A percentile compares a stretch with the other conserved stretches of the same genome.
These are phyloP conservation scores for Paraphoma sp. DNA, from an alignment of 2,329 filamentous ascomycete species.

Conservation along the genomic window DNA sequence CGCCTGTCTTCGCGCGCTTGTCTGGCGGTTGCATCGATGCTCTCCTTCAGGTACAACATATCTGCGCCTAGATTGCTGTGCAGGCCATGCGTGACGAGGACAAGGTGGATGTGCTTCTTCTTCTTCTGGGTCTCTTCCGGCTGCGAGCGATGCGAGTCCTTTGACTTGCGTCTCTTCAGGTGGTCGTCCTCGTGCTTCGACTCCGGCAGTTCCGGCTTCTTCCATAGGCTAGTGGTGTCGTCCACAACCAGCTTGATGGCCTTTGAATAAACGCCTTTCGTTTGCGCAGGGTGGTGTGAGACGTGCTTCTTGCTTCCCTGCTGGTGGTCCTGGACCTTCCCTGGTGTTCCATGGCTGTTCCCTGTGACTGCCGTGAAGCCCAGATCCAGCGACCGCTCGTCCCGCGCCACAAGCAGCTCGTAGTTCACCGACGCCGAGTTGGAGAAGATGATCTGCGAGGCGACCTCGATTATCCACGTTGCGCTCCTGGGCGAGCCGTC, in stretches of 20 bases:
- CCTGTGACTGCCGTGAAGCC: slow-evolving; percentile 65
- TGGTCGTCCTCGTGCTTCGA: slow-evolving; percentile 54
- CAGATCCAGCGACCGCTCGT: slow-evolving; percentile 80
- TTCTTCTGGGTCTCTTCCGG: slow-evolving; percentile 56
- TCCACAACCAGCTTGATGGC: slow-evolving; percentile 81
- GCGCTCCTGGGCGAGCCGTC: slow-evolving; percentile 60
- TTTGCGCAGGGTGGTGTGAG: slow-evolving; percentile 64
- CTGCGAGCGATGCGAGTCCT: slow-evolving; percentile 26
- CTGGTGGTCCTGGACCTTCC: slow-evolving; percentile 78
- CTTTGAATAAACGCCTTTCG: slow-evolving; percentile 81
- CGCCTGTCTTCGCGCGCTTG: slow-evolving; percentile 75
- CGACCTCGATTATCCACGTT: slow-evolving; percentile 89
- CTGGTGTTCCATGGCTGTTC: slow-evolving; percentile 58
- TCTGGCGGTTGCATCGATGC: slow-evolving; percentile 83
- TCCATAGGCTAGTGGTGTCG: slow-evolving; percentile 90
- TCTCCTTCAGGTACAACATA: slow-evolving; percentile 97
- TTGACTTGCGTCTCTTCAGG: slow-evolving; percentile 26
- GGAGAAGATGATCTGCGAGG: slow-evolving; percentile 94
- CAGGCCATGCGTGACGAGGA: slow-evolving; percentile 90
- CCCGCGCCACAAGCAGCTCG: slow-evolving; percentile 83
- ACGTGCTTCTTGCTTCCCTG: slow-evolving; percentile 63
- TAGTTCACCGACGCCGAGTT: slow-evolving; percentile 85
- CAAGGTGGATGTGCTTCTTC: slow-evolving; percentile 81
- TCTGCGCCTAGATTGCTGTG: slow-evolving; percentile 96
- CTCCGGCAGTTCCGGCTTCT: slow-evolving; percentile 81